phyloP scores from a whole-genome alignment of 2,329 filamentous ascomycete genomes.

The Fusarium luffae region DNA sequence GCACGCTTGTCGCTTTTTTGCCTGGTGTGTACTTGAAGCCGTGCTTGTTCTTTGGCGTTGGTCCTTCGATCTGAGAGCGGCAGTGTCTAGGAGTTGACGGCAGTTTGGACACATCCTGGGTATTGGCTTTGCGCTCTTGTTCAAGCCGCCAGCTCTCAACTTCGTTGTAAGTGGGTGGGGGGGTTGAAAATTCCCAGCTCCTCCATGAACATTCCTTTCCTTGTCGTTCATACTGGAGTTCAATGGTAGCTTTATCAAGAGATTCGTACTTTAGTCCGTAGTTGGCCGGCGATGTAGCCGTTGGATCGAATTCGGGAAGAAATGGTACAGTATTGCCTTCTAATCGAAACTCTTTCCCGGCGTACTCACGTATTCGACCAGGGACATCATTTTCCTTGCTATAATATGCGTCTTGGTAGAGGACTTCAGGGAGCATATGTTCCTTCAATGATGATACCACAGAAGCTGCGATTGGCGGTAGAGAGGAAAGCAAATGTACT shows the following conservation, averaged over 20 bases:
- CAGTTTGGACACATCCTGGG: constrained; percentile 15
- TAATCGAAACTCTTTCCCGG: constrained; percentile 84
- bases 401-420: constrained; percentile 90
- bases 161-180: constrained; percentile 76
- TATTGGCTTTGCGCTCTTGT: constrained; percentile 34
- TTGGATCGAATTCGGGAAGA: constrained; percentile 80
- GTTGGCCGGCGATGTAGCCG: constrained; percentile 64
- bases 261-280: constrained; percentile 63
- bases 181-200: constrained; percentile 79
- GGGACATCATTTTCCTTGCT: constrained; percentile 87
- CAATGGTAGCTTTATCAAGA: constrained; percentile 63
- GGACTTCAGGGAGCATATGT: constrained; percentile 66
- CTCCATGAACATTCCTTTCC: constrained; percentile 61
- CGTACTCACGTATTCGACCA: constrained; percentile 81
- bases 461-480: constrained; percentile 44
- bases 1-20: constrained; percentile 76
- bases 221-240: constrained; percentile 62
- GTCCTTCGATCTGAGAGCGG: constrained; percentile 87
- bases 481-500: constrained; percentile 41
- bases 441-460: constrained; percentile 43
- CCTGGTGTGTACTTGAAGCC: constrained; percentile 89
- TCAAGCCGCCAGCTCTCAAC: constrained; percentile 75
- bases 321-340: constrained; percentile 80
- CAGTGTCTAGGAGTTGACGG: constrained; percentile 50
- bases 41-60: constrained; percentile 83